Base-by-base conservation (phyloP, 495 filamentous ascomycete species). In the Talaromyces trachyspermus region DNA sequence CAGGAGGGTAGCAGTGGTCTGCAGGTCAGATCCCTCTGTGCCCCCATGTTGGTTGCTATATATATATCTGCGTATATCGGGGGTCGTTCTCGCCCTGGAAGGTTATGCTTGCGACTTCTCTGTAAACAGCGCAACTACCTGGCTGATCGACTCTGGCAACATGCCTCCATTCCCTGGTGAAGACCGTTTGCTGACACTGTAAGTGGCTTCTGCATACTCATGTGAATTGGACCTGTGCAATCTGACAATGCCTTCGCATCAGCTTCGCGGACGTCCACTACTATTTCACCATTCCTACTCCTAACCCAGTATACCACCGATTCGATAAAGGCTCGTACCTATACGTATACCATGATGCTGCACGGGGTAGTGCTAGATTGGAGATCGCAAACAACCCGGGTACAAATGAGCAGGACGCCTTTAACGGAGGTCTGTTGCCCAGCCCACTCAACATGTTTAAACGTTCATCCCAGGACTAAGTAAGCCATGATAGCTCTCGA, bases 191-290 rank as follows among this genome's bases (percentile, higher is more conserved):
- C 72, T 86, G 55, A 90, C 85, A 10, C 77, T 90, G 88, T 94
- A 64, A 81, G 84, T 74, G 48, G 49, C 11, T 19, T 23, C 17
- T 43, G 18, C 40, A 51, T 35, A 39, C 24, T 14, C 25, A 27
- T 27, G 4, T 11, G 6, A 10, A n/a, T 30, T 12, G 12, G 27
- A 12, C 27, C 27, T 30, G 12, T 12, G 3, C 12, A n/a, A 32
- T 43, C 32, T 49, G 23, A 37, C 30, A 17, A 39, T 24, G 26
- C 26, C 18, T 7, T 35, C 44, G 29, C 17, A 9, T 44, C 58
- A 95, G 89, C 57, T 94, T 89, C 59, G 88, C 81, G 15, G 89
- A 95, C 61, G 71, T 94, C 36, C 89, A 95, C 65, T 95, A 91
- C 63, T 95, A 83, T 61, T 94, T 95, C 66, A 74, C 80, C 8